Conservation (phyloP, 768 basidiomycete genomes). For the Rhizopogon vinicolor region DNA sequence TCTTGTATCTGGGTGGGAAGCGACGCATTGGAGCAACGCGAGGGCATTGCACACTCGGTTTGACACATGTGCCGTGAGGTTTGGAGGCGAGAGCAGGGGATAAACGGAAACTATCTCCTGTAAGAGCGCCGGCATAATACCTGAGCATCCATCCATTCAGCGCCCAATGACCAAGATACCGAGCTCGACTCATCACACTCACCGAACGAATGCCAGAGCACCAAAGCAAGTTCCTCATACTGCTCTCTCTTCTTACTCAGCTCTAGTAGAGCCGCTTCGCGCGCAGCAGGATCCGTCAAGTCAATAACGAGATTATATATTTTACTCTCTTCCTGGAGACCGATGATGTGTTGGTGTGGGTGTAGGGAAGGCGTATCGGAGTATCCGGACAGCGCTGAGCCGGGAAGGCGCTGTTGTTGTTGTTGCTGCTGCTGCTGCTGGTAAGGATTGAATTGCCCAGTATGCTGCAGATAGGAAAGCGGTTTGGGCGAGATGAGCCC, state of each 20-base stretch:
- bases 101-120: slow-evolving; percentile 99
- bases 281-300: slow-evolving; percentile 72
- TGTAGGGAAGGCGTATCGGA: slow-evolving; percentile 62
- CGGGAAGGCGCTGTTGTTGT: slow-evolving; percentile 20
- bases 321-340: slow-evolving; percentile 67
- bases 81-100: slow-evolving; percentile 90
- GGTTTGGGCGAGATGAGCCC: slow-evolving; percentile 61
- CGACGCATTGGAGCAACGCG: slow-evolving; percentile 96
- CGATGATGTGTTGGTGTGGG: slow-evolving; percentile 49
- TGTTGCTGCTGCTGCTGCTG: slow-evolving; percentile 35
- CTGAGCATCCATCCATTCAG: slow-evolving; percentile 34
- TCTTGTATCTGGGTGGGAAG: slow-evolving; percentile 94
- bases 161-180: background rate
- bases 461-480: slow-evolving; percentile 61
- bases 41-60: slow-evolving; percentile 99
- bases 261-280: slow-evolving; percentile 89
- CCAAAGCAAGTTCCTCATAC: slow-evolving; percentile 95
- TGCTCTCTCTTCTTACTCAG: slow-evolving; percentile 99
- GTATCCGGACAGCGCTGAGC: slow-evolving; percentile 35
- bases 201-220: slow-evolving; percentile 99
- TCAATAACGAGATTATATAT: slow-evolving; percentile 91
- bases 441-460: slow-evolving; percentile 56
- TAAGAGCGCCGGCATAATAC: slow-evolving; percentile 95
- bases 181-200: slow-evolving; percentile 12
- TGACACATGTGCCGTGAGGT: slow-evolving; percentile 94